Base-by-base conservation (phyloP, 2,329 filamentous ascomycete species). In the Aspergillus sp. region DNA sequence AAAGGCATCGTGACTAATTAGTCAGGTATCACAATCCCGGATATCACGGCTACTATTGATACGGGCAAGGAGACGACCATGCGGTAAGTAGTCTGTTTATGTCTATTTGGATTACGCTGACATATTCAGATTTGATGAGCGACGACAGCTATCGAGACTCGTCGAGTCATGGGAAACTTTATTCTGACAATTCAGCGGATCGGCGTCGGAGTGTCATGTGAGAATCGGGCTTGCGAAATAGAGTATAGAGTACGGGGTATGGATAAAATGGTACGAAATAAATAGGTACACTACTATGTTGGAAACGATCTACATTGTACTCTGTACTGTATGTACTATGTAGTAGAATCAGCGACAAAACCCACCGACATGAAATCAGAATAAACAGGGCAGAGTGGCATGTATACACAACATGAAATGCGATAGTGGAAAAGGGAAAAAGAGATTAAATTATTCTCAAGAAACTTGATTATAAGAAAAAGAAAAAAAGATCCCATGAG, bases 61-160 rank as follows among this genome's bases (percentile, higher is more conserved):
- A 90, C 89, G 0, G 93, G 93, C 47, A 97, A 95, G 67, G 91
- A 97, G 67, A 89, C 94, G 55, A 91, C 95, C 67, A 96, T 96
- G 91, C 78, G 68, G 60, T 69, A 52, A 29, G 47, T 47, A 41
- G 12, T 4, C 1, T 42, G 36, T 33, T 50, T 62, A 40, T 56
- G 29, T 34, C 9, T 38, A 29, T n/a, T 26, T 39, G 19, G 26
- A 39, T 8, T 6, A 26, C 3, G 26, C 36, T 39, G 36, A 39
- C 36, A 19, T 19, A 4, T 8, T 7, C 36, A 74, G 91, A 29
- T 97, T 94, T 58, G 91, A 98, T 61, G 93, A 98, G 70, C 81
- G 87, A 46, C 79, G 89, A 47, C 93, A 98, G 61, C 75, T 98
- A 32, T 97, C 91, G 1, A 80, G 88, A 26, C 77, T 98, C 19